Conservation (phyloP, 306 rosid genomes). For the Quercus engelmannii region DNA sequence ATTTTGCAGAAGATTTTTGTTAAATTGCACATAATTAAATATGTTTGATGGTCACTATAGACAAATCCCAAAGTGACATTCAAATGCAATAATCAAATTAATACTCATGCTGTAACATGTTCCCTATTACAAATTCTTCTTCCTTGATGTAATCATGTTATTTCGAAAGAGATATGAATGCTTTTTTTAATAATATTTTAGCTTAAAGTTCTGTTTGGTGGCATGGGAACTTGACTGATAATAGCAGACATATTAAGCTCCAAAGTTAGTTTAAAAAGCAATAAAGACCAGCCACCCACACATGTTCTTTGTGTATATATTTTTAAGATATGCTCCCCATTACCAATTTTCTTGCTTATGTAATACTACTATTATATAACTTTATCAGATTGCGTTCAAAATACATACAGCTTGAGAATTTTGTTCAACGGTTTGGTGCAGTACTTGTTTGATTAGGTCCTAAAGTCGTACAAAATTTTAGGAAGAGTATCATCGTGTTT, state of each 20-base stretch:
- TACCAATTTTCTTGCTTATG: not conserved
- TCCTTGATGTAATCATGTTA: too few species aligned
- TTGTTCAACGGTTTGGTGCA: constrained; percentile 5
- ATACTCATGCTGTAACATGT: too few species aligned
- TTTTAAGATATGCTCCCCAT: too few species aligned
- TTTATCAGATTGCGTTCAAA: not conserved
- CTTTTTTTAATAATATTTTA: not conserved
- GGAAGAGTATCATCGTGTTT: not conserved
- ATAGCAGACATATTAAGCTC: not conserved
- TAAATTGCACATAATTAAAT: not conserved
- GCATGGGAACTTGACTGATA: not conserved
- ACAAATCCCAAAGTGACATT: not conserved
- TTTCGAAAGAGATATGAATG: too few species aligned
- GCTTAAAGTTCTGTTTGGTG: not conserved
- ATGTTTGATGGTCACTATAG: not conserved
- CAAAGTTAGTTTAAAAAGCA: not conserved
- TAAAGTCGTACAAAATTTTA: not conserved
- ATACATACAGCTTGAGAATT: not conserved
- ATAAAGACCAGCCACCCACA: too few species aligned
- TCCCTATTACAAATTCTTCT: too few species aligned
- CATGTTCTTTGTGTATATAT: too few species aligned
- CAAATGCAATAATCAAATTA: not conserved
- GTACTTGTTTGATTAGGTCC: constrained; percentile 20
- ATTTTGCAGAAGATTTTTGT: not conserved
- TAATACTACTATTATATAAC: not conserved